Conservation (phyloP, 1,139 yeast species). For the Blastobotrys apis region DNA sequence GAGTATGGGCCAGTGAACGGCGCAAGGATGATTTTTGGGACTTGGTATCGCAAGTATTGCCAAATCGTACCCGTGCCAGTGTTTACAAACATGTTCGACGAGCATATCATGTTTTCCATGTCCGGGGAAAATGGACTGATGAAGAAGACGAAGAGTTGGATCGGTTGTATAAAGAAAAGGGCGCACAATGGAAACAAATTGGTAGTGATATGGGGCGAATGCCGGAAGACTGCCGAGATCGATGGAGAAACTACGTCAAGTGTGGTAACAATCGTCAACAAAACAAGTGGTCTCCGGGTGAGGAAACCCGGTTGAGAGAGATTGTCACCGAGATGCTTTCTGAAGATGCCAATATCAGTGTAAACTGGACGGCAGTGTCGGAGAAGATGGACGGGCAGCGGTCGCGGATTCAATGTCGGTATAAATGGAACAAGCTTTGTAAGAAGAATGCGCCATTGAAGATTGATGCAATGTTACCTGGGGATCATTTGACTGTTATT, state of each 20-base stretch:
- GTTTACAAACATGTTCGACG: slow-evolving; percentile 89
- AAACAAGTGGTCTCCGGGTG: slow-evolving; percentile 75
- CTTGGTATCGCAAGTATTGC: slow-evolving; percentile 65
- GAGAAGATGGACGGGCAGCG: slow-evolving; percentile 86
- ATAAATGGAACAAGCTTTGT: slow-evolving; percentile 82
- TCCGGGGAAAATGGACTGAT: slow-evolving; percentile 82
- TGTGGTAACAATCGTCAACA: slow-evolving; percentile 73
- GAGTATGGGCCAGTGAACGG: slow-evolving; percentile 85
- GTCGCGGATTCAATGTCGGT: slow-evolving; percentile 88
- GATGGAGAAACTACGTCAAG: slow-evolving; percentile 93
- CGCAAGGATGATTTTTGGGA: slow-evolving; percentile 91
- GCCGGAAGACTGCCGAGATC: slow-evolving; percentile 97
- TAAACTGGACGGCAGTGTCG: slow-evolving; percentile 89
- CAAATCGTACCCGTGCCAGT: slow-evolving; percentile 80
- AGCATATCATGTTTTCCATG: slow-evolving; percentile 79
- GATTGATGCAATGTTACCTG: slow-evolving; percentile 41
- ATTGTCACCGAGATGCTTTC: slow-evolving; percentile 47
- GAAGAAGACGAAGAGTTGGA: slow-evolving; percentile 71
- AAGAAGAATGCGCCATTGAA: slow-evolving; percentile 35
- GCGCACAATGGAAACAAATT: slow-evolving; percentile 81
- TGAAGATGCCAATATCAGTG: slow-evolving; percentile 35
- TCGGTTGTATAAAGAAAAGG: slow-evolving; percentile 58
- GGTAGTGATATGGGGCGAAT: slow-evolving; percentile 77
- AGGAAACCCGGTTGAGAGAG: slow-evolving; percentile 57
- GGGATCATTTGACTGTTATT: slow-evolving; percentile 55